Base-by-base conservation (phyloP, 306 rosid genomes). In the Pterocarpus macrocarpus region DNA sequence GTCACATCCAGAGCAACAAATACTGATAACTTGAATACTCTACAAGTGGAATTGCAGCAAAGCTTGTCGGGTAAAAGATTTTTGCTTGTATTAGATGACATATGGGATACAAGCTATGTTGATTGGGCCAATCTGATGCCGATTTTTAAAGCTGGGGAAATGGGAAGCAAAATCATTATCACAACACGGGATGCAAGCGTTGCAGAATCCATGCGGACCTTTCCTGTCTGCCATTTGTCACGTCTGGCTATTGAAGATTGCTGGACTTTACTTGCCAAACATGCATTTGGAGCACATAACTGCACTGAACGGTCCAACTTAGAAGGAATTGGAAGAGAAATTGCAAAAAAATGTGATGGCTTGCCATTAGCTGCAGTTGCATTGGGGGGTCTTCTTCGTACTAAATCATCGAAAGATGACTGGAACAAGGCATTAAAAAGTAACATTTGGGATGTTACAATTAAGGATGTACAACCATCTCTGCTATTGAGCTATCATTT, bases 71-170 rank as follows among this genome's bases (percentile, higher is more conserved):
- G n/a, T 32, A 49, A 69, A 7, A 47, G 43, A 14, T 71, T 71
- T 15, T 5, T 71, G 63, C 62, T 50, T 32, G 45, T 71, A 4
- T 71, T 71, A 47, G 76, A 71, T 49, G 76, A 50, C 45, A 71
- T 71, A 32, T 14, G 76, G 76, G 11, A 14, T 32, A 63, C 4
- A 8, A 52, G 0, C 45, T 50, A 69, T 49, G 75, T 30, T 69
- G 61, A 30, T 49, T 69, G 75, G 75, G 5, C 34, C 44, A 47
- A 49, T 47, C 13, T 69, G n/a, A 50, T 13, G 63, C 11, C 2
- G 13, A 49, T 71, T 13, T 71, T 71, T 34, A 71, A 7, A 8
- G 47, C 62, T 50, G 76, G 47, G 8, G 10, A 52, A 71, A 8
- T 7, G 14, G 76, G 76, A 36, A 50, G 76, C n/a, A 71, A 34